Base-by-base conservation (phyloP, 2,329 filamentous ascomycete genomes). In the Claviceps sorghi region DNA sequence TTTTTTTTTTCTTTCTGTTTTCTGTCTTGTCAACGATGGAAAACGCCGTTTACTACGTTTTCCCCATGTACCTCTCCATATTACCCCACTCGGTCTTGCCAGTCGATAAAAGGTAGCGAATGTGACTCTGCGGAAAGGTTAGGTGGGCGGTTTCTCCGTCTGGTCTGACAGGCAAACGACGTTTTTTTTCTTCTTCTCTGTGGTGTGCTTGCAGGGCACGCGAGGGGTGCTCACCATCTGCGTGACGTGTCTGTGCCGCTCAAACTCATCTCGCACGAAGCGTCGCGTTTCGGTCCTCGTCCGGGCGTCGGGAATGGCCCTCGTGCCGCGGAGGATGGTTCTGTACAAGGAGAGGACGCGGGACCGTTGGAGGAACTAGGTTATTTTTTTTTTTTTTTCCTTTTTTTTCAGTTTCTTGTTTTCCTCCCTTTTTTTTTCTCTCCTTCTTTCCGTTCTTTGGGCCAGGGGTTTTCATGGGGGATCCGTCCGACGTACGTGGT, bases 1-100 rank as follows among this genome's bases (percentile, higher is more conserved):
- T 2, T 44, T 17, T 26, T 19, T 10, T 29, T 17, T 43, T 7
- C 19, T 22, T 5, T 5, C 7, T 8, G 1, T 26, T 43, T 26
- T 26, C 13, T 17, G 26, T 44, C 13, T 29, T 26, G 13, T 29
- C 8, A 44, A 8, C 6, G 9, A 17, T 17, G 9, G 13, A 44
- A 22, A 42, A 11, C 17, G 4, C 4, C 13, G 40, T n/a, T 29
- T 10, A 19, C 61, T 68, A 70, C 63, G 69, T 64, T 54, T 64
- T 61, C 56, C 58, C 63, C 57, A 70, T 65, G 61, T 70, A 69
- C 58, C 67, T 64, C 65, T 70, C 78, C 75, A 82, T 81, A 51
- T 64, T 71, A 59, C 83, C 77, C 79, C 80, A 83, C 61, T 83
- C 76, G 29, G 78, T 80, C 67, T 80, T 83, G 51, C 80, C 80